Evolutionary conservation across 768 basidiomycete genomes (phyloP).

Genomic region (Amanita inopinata): DNA sequence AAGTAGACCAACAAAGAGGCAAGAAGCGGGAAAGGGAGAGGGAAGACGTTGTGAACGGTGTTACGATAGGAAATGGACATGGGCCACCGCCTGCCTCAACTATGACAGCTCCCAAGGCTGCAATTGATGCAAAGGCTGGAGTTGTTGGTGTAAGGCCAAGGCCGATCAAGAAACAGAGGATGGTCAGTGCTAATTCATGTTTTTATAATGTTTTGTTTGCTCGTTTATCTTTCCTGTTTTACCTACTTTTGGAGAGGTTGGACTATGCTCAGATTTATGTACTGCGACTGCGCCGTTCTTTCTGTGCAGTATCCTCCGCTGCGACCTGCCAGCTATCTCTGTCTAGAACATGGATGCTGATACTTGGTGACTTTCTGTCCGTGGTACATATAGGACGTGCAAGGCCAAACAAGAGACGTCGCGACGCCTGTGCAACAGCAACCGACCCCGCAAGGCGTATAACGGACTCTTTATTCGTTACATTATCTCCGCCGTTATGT

Average conservation of each 20-base stretch:
- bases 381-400: conserved; percentile 36
- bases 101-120: conserved; percentile 20
- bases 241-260: neutral
- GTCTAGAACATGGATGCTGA: conserved; percentile 2
- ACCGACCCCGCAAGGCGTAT: conserved; percentile 66
- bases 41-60: conserved; percentile 22
- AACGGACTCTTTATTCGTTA: conserved; percentile 6
- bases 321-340: conserved; percentile 2
- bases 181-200: conserved; percentile 36
- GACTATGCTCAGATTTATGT: neutral
- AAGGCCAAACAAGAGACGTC: conserved; percentile 54
- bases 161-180: conserved; percentile 66
- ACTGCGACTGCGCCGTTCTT: neutral
- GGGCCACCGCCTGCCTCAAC: conserved; percentile 16
- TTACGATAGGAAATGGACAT: conserved; percentile 17
- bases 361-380: conserved; percentile 5
- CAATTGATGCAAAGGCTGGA: conserved; percentile 49
- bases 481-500: conserved; percentile 1
- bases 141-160: conserved; percentile 48
- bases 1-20: conserved; percentile 25
- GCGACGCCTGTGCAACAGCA: conserved; percentile 51
- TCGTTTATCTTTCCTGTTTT: conserved; percentile 1
- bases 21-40: conserved; percentile 36
- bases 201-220: conserved; percentile 9
- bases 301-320: neutral